These are phyloP conservation scores for Lophiostoma macrostomum DNA, from an alignment of 495 filamentous ascomycete genomes.

Conservation along the genomic window DNA sequence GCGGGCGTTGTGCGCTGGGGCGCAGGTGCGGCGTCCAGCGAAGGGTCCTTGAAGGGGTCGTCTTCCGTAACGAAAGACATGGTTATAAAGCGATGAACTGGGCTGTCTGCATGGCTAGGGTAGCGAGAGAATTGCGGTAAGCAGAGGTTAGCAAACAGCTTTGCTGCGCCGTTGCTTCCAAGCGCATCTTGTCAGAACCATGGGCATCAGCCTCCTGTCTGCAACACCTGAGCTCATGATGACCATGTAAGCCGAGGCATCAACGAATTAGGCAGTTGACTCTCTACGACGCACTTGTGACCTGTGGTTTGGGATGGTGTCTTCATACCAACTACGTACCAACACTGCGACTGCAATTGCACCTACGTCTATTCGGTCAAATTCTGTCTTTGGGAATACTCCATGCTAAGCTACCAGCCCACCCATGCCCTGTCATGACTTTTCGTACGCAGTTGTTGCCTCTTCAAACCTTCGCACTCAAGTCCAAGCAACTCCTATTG, in stretches of 20 bases:
- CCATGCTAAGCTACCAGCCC: neutral
- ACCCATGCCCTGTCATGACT: slow-evolving; percentile 5
- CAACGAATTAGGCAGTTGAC: neutral
- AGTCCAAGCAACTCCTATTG: too few relatives aligned
- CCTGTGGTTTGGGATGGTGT: too few relatives aligned
- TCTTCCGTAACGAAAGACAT: slow-evolving; percentile 22
- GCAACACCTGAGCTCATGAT: slow-evolving; percentile 5
- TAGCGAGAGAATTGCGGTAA: neutral
- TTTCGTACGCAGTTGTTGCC: too few relatives aligned
- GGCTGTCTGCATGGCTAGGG: slow-evolving; percentile 9
- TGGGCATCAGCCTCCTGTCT: too few relatives aligned
- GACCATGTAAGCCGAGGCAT: slow-evolving; percentile 5
- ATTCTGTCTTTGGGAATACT: neutral
- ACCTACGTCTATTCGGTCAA: neutral
- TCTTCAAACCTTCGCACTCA: too few relatives aligned
- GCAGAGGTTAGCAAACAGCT: neutral
- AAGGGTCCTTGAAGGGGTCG: slow-evolving; percentile 47
- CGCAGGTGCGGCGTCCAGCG: slow-evolving; percentile 31
- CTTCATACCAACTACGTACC: too few relatives aligned
- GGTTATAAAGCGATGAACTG: slow-evolving; percentile 27
- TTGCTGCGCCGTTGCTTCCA: too few relatives aligned
- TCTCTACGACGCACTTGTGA: too few relatives aligned
- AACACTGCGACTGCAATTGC: too few relatives aligned
- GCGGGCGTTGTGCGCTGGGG: slow-evolving; percentile 30
- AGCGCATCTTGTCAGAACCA: too few relatives aligned